Evolutionary conservation across 108 stramenopile species (phyloP).

Genomic region (Parietichytrium sp.): DNA sequence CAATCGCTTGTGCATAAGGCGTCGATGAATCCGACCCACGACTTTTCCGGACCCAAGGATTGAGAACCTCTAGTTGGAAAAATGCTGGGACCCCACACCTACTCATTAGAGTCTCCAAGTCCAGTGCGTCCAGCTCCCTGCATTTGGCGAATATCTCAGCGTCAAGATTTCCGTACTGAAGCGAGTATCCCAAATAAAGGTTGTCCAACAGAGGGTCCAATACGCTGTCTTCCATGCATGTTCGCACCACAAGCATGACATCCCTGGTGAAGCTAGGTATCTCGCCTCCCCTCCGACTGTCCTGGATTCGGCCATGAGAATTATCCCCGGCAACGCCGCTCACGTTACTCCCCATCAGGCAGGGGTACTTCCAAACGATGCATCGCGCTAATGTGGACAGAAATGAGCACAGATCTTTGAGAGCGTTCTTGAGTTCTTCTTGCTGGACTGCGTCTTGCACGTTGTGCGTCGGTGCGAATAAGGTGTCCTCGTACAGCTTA

Average conservation of each 20-base stretch:
- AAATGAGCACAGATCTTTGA: not conserved
- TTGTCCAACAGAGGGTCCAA: slow-evolving; percentile 24
- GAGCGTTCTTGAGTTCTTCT: not conserved
- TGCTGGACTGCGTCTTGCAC: not conserved
- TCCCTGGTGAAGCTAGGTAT: slow-evolving; percentile 18
- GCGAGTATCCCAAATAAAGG: not conserved
- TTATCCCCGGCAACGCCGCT: not conserved
- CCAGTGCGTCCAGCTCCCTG: not conserved
- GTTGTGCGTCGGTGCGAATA: not conserved
- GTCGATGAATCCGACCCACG: not conserved
- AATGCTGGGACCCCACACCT: not conserved
- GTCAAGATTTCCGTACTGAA: not conserved
- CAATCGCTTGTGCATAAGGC: slow-evolving; percentile 6
- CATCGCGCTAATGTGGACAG: not conserved
- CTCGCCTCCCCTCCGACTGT: not conserved
- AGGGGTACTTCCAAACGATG: not conserved
- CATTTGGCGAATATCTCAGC: not conserved
- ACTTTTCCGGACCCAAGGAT: not conserved
- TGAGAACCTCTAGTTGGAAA: not conserved
- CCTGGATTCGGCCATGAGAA: slow-evolving; percentile 11
- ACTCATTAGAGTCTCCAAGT: not conserved
- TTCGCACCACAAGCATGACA: not conserved
- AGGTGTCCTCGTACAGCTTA: not conserved
- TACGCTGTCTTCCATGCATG: not conserved
- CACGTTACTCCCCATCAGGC: not conserved